Evolutionary conservation across 1,139 yeast genomes (phyloP).

Genomic region (Torulaspora globosa): DNA sequence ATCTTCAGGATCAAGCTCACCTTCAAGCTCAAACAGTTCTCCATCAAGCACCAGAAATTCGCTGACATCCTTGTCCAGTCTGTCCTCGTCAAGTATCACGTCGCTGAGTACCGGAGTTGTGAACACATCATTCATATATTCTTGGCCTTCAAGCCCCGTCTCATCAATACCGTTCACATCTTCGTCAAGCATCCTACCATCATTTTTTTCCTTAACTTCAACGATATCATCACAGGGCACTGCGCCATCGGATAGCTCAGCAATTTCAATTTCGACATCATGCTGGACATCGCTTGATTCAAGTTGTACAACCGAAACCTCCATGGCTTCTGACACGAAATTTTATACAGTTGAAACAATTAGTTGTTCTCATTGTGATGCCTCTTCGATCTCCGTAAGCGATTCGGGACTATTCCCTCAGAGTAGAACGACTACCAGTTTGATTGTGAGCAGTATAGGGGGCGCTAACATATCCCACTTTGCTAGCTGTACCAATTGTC

Average conservation of each 20-base stretch:
- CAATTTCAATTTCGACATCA: background rate
- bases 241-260: background rate
- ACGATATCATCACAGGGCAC: background rate
- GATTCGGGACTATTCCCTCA: background rate
- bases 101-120: background rate
- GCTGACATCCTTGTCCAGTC: background rate
- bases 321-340: background rate
- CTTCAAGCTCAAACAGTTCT: background rate
- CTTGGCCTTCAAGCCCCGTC: background rate
- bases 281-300: background rate
- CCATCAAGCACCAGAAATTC: background rate
- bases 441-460: background rate
- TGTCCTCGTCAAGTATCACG: background rate
- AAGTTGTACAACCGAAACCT: background rate
- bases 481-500: background rate
- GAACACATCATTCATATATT: background rate
- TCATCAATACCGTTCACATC: background rate
- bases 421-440: background rate
- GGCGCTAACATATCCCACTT: background rate
- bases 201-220: background rate
- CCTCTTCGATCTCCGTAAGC: background rate
- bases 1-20: background rate
- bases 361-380: background rate
- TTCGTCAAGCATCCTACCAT: slow-evolving; percentile 4
- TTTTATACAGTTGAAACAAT: background rate